Conservation (phyloP, 2,329 filamentous ascomycete genomes). For the Annulohypoxylon truncatum region DNA sequence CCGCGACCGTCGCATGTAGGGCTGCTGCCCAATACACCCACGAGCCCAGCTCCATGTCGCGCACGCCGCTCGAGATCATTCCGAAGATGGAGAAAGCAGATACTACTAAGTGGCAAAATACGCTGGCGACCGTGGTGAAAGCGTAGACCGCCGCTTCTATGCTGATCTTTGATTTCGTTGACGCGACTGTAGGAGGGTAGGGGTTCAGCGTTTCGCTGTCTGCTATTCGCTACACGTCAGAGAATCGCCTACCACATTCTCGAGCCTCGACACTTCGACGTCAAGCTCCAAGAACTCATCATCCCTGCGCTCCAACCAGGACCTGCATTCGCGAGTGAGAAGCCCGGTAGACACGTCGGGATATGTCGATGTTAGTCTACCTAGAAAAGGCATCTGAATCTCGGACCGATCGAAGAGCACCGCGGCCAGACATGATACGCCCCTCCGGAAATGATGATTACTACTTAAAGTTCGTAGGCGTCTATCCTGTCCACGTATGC, state of each 20-base stretch:
- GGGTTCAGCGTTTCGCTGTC: conserved; percentile 13
- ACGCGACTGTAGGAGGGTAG: conserved; percentile 32
- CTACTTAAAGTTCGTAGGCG: conserved; percentile 18
- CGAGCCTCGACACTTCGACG: conserved; percentile 43
- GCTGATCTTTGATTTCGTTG: conserved; percentile 42
- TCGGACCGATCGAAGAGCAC: conserved; percentile 6
- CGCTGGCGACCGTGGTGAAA: conserved; percentile 57
- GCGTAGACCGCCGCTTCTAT: conserved; percentile 45
- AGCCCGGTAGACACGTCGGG: conserved; percentile 54
- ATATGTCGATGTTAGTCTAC: conserved; percentile 54
- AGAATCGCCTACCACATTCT: conserved; percentile 46
- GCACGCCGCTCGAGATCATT: conserved; percentile 64
- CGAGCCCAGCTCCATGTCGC: conserved; percentile 61
- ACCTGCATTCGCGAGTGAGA: conserved; percentile 54
- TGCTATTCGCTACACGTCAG: conserved; percentile 19
- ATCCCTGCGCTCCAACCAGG: conserved; percentile 52
- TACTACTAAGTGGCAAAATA: conserved; percentile 54
- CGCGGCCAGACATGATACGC: conserved; percentile 1
- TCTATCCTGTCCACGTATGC: conserved; percentile 34
- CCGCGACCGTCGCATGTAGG: conserved; percentile 57
- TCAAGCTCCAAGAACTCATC: conserved; percentile 48
- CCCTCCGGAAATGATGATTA: conserved; percentile 15
- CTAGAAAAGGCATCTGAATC: conserved; percentile 50
- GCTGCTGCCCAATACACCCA: conserved; percentile 64
- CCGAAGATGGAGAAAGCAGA: conserved; percentile 58